Evolutionary conservation across 2,329 filamentous ascomycete genomes (phyloP).

Genomic region (Colletotrichum plurivorum): DNA sequence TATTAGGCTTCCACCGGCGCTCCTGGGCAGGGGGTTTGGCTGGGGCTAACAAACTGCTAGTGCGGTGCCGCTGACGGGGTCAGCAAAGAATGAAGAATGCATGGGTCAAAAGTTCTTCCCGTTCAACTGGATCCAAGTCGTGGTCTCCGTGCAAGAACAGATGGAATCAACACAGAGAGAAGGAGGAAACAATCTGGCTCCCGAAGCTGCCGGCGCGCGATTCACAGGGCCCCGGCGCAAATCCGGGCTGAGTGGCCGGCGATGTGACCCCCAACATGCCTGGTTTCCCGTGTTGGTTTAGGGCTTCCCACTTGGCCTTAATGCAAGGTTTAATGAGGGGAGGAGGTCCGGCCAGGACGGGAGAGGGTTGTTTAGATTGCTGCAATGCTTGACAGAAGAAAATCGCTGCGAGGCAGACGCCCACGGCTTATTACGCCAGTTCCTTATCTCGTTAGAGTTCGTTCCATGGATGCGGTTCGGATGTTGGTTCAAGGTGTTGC

Average conservation of each 20-base stretch:
- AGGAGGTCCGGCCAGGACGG: not conserved
- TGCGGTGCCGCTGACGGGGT: too few relatives aligned
- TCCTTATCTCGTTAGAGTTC: slow-evolving; percentile 15
- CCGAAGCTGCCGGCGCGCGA: slow-evolving; percentile 20
- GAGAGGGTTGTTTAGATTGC: slow-evolving; percentile 19
- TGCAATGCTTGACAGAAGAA: slow-evolving; percentile 23
- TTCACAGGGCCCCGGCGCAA: slow-evolving; percentile 12
- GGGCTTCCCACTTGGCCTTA: not conserved
- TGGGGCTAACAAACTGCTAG: not conserved
- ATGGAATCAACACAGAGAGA: not conserved
- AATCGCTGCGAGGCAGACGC: slow-evolving; percentile 5
- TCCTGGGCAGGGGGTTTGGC: not conserved
- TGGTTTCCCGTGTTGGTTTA: not conserved
- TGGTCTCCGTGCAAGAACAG: not conserved
- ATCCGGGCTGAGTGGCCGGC: slow-evolving; percentile 24
- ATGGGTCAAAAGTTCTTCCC: too few relatives aligned
- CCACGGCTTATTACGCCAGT: slow-evolving; percentile 2
- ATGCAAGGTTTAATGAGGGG: slow-evolving; percentile 36
- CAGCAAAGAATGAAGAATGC: too few relatives aligned
- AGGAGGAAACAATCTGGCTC: not conserved
- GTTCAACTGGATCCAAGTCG: too few relatives aligned
- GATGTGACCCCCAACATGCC: slow-evolving; percentile 3
- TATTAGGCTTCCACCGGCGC: not conserved
- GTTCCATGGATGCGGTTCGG: not conserved
- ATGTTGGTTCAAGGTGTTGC: too few relatives aligned